Conservation (phyloP, 2,329 filamentous ascomycete species). For the Aspergillus neoniger region DNA sequence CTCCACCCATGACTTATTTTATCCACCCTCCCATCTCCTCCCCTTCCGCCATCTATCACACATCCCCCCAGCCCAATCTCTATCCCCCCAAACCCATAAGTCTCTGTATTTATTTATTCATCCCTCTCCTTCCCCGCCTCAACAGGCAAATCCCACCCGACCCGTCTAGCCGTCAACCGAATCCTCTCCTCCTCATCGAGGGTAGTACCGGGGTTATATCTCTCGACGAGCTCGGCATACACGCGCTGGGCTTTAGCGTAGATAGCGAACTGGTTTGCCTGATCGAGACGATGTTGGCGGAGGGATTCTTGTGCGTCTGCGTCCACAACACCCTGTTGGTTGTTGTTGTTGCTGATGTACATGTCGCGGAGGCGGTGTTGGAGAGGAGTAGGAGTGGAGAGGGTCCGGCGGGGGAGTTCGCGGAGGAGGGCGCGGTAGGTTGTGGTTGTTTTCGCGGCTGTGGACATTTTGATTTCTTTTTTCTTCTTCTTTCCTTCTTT, state of each 20-base stretch:
- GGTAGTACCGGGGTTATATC: constrained; percentile 90
- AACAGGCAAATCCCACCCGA: constrained; percentile 84
- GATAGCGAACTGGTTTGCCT: constrained; percentile 75
- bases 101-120: not conserved
- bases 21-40: not conserved
- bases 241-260: constrained; percentile 84
- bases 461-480: constrained; percentile 13
- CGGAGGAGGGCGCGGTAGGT: constrained; percentile 87
- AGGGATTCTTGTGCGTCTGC: constrained; percentile 17
- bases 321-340: constrained; percentile 22
- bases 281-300: constrained; percentile 41
- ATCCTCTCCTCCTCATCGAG: constrained; percentile 85
- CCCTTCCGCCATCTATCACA: not conserved
- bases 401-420: constrained; percentile 74
- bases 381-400: constrained; percentile 66
- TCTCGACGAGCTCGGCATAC: constrained; percentile 78
- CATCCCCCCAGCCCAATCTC: too few relatives aligned
- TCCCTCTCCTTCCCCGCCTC: constrained; percentile 49
- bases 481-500: too few relatives aligned
- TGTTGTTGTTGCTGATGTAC: constrained; percentile 50
- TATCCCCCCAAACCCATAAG: not conserved
- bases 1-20: not conserved
- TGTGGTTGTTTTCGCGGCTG: constrained; percentile 62
- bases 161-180: constrained; percentile 76
- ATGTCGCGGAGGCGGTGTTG: constrained; percentile 68